Evolutionary conservation across 805 yeast species (phyloP).

Genomic region (Candida manassasensis): DNA sequence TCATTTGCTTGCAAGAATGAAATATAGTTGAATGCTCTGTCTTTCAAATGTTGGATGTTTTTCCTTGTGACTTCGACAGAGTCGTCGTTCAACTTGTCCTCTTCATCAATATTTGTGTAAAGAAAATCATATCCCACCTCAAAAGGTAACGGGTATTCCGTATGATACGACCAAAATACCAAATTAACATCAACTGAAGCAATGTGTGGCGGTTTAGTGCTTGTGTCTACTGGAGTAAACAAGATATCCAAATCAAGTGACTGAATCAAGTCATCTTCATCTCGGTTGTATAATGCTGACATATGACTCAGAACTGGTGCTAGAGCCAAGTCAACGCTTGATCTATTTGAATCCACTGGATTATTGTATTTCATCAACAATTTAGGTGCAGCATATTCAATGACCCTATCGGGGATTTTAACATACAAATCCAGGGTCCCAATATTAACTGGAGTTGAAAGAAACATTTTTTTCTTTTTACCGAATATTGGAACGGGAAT

Average conservation of each 20-base stretch:
- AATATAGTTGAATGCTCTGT: constrained; percentile 28
- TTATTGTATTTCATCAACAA: constrained; percentile 34
- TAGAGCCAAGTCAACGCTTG: background rate
- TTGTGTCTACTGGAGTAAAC: constrained; percentile 21
- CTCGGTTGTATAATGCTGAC: constrained; percentile 28
- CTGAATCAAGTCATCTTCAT: constrained; percentile 16
- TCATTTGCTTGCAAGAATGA: constrained; percentile 31
- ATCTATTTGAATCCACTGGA: constrained; percentile 3
- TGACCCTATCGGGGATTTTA: constrained; percentile 27
- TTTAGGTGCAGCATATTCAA: constrained; percentile 35
- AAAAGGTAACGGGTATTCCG: constrained; percentile 39
- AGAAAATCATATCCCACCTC: constrained; percentile 39
- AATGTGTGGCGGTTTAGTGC: constrained; percentile 30
- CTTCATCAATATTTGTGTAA: constrained; percentile 24
- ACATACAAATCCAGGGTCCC: constrained; percentile 33
- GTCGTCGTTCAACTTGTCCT: constrained; percentile 16
- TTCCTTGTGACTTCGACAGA: constrained; percentile 28
- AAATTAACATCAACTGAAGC: constrained; percentile 30
- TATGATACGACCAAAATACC: constrained; percentile 36
- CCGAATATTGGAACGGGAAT: constrained; percentile 21
- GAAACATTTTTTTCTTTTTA: constrained; percentile 33
- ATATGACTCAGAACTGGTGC: constrained; percentile 12
- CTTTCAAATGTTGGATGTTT: constrained; percentile 33
- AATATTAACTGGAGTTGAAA: constrained; percentile 27
- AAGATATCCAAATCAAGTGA: constrained; percentile 23